Evolutionary conservation across 805 yeast genomes (phyloP).

Genomic region (Candida chauliodis): DNA sequence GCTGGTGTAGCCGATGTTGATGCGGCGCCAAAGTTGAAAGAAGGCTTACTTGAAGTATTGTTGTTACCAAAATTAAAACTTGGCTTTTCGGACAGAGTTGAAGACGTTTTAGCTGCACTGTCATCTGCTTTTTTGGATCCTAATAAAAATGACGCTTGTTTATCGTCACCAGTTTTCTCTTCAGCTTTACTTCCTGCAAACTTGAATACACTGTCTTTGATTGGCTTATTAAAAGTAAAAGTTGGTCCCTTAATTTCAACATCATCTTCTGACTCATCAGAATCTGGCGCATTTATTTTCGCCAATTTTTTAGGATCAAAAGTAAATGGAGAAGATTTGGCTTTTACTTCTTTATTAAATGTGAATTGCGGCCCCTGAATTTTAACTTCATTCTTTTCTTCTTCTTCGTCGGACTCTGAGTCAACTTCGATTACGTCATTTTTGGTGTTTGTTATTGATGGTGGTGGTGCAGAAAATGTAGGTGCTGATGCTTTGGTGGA

Average conservation of each 20-base stretch:
- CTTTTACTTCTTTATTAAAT: slow-evolving; percentile 22
- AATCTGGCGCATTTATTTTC: slow-evolving; percentile 19
- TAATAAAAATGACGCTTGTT: no score
- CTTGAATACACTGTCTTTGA: slow-evolving; percentile 33
- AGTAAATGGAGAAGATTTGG: slow-evolving; percentile 35
- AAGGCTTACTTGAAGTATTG: no score
- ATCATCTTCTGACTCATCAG: slow-evolving; percentile 58
- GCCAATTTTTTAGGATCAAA: slow-evolving; percentile 30
- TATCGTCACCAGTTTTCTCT: no score
- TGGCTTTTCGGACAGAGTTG: no score
- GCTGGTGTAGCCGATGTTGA: neutral
- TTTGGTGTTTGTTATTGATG: neutral
- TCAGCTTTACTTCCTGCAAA: no score
- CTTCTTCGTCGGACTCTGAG: slow-evolving; percentile 24
- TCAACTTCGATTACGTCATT: neutral
- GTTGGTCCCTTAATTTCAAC: slow-evolving; percentile 71
- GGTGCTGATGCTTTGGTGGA: neutral
- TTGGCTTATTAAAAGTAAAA: slow-evolving; percentile 45
- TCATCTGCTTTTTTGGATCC: no score
- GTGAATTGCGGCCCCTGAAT: slow-evolving; percentile 38
- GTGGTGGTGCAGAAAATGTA: neutral
- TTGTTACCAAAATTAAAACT: no score
- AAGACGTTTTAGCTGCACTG: no score
- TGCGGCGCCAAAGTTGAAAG: no score
- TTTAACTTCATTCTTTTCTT: slow-evolving; percentile 23